These are phyloP conservation scores for Metschnikowia continentalis DNA, from an alignment of 805 yeast genomes.

Conservation along the genomic window DNA sequence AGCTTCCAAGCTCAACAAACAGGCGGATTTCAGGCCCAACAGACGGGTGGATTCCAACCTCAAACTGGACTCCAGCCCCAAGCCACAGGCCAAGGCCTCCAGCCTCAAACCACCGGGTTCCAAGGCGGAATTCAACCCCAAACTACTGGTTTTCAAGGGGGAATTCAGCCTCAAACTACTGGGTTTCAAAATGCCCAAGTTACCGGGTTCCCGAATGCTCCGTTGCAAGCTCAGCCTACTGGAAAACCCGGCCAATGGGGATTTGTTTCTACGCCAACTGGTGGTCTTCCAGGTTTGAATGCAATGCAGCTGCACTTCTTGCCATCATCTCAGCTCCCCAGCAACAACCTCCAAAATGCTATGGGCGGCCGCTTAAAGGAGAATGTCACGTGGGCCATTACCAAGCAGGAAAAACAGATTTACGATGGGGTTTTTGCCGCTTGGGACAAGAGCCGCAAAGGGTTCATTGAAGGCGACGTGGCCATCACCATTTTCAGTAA, in stretches of 20 bases:
- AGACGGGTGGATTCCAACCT: conserved; percentile 20
- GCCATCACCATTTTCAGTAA: conserved; percentile 87
- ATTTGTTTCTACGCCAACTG: conserved; percentile 62
- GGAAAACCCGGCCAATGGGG: conserved; percentile 83
- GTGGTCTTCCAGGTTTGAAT: conserved; percentile 67
- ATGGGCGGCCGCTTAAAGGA: conserved; percentile 43
- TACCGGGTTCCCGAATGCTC: background rate
- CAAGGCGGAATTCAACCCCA: conserved; percentile 41
- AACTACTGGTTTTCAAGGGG: conserved; percentile 45
- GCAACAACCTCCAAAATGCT: conserved; percentile 36
- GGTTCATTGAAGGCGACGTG: conserved; percentile 70
- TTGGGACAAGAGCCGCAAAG: conserved; percentile 70
- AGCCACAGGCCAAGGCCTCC: conserved; percentile 22
- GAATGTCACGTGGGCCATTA: conserved; percentile 75
- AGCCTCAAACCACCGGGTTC: conserved; percentile 20
- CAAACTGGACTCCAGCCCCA: conserved; percentile 14
- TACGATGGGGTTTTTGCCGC: conserved; percentile 85
- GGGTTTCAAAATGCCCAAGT: background rate
- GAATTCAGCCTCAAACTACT: conserved; percentile 10
- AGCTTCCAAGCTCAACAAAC: conserved; percentile 15
- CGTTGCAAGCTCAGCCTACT: conserved; percentile 49
- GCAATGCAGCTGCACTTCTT: conserved; percentile 64
- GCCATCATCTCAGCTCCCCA: conserved; percentile 44
- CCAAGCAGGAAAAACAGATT: conserved; percentile 79
- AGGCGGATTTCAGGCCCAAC: conserved; percentile 19